These are phyloP conservation scores for Arthrobotrys iridis DNA, from an alignment of 2,329 filamentous ascomycete genomes.

Conservation along the genomic window DNA sequence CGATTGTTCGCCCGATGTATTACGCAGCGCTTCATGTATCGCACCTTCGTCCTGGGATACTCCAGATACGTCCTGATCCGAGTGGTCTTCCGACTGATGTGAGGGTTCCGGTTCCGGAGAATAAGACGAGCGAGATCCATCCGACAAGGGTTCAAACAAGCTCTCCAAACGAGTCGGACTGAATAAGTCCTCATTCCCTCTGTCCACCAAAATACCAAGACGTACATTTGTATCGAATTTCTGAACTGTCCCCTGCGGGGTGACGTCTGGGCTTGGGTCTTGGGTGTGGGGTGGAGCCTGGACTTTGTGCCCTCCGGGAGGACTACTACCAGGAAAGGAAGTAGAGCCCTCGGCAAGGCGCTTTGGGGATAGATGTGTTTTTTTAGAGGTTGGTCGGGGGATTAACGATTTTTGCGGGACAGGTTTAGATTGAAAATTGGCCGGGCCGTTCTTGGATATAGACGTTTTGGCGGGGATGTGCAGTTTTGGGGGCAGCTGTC, in stretches of 20 bases:
- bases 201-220: constrained; percentile 25
- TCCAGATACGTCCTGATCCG: not conserved
- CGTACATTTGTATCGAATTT: constrained; percentile 17
- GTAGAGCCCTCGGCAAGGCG: not conserved
- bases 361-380: not conserved
- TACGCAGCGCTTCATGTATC: not conserved
- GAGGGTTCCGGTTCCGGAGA: not conserved
- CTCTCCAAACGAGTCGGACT: constrained; percentile 38
- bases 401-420: constrained; percentile 26
- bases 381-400: constrained; percentile 34
- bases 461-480: not conserved
- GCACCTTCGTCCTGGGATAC: not conserved
- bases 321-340: not conserved
- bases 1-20: not conserved
- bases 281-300: not conserved
- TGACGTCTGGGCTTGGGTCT: not conserved
- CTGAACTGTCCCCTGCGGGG: constrained; percentile 38
- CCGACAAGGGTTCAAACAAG: constrained; percentile 33
- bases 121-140: not conserved
- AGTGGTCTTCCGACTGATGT: not conserved
- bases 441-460: not conserved
- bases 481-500: not conserved
- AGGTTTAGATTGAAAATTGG: constrained; percentile 3
- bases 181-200: constrained; percentile 39
- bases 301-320: too few species aligned